Evolutionary conservation across 805 yeast species (phyloP).

Genomic region (Suhomyces prunicola): DNA sequence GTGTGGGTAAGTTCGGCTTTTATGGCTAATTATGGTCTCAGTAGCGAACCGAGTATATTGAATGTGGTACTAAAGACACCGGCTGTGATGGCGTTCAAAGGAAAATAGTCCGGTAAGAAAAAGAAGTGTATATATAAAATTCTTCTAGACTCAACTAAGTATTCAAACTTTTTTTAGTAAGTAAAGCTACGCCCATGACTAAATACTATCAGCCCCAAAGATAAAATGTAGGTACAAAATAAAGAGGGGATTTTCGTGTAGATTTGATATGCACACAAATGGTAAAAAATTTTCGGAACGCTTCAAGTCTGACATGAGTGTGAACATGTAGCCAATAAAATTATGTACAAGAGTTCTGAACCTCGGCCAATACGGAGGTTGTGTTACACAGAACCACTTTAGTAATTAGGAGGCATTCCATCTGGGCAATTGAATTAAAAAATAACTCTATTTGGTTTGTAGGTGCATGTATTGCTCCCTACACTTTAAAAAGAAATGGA

Average conservation of each 20-base stretch:
- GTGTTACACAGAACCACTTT: neutral
- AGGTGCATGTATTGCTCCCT: neutral
- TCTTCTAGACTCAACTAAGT: neutral
- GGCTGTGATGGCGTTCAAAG: neutral
- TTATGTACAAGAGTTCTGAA: neutral
- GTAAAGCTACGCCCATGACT: neutral
- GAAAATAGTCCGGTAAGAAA: neutral
- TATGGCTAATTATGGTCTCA: neutral
- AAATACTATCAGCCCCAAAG: neutral
- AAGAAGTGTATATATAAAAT: neutral
- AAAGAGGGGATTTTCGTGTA: neutral
- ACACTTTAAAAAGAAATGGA: neutral
- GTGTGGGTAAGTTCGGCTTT: neutral
- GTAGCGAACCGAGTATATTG: neutral
- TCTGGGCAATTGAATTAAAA: neutral
- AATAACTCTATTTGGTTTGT: neutral
- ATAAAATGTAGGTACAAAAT: neutral
- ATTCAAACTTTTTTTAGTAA: neutral
- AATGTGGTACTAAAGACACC: neutral
- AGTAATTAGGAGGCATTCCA: neutral
- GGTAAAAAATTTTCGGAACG: neutral
- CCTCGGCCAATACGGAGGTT: neutral
- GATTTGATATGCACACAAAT: neutral
- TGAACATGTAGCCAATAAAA: neutral
- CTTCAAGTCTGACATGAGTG: neutral